These are phyloP conservation scores for Rosa persica DNA, from an alignment of 306 rosid species.

Conservation along the genomic window DNA sequence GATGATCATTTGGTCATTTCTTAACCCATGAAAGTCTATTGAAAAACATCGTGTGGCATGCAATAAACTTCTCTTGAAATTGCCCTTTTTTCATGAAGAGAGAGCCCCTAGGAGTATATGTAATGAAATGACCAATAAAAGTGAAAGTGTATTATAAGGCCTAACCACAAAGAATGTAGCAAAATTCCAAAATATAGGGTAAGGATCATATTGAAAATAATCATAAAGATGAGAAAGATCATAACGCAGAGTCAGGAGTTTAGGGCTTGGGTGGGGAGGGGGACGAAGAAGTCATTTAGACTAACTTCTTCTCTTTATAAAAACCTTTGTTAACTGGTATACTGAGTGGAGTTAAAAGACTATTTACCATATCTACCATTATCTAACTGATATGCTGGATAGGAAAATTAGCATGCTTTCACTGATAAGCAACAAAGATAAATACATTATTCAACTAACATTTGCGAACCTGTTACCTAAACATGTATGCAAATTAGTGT, in stretches of 20 bases:
- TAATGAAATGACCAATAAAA: not conserved
- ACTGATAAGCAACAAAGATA: not conserved
- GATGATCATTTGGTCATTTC: not conserved
- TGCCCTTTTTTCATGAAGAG: not conserved
- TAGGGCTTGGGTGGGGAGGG: not conserved
- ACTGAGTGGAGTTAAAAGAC: not conserved
- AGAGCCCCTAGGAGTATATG: not conserved
- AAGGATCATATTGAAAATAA: not conserved
- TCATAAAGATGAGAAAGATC: slow-evolving; percentile 1
- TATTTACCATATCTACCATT: not conserved
- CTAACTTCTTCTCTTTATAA: not conserved
- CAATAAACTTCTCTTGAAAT: not conserved
- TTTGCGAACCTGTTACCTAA: not conserved
- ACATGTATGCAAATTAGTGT: slow-evolving; percentile 8
- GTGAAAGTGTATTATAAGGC: not conserved
- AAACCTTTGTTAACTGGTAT: not conserved
- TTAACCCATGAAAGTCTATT: not conserved
- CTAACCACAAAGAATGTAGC: too few species aligned
- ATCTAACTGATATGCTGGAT: not conserved
- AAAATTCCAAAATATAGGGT: too few species aligned
- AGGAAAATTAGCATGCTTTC: not conserved
- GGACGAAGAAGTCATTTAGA: not conserved
- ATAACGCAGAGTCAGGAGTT: not conserved
- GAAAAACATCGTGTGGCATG: not conserved
- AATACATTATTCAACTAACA: not conserved